Conservation (phyloP, 225 moss, liverwort and hornwort genomes). For the Marchantia polymorpha region DNA sequence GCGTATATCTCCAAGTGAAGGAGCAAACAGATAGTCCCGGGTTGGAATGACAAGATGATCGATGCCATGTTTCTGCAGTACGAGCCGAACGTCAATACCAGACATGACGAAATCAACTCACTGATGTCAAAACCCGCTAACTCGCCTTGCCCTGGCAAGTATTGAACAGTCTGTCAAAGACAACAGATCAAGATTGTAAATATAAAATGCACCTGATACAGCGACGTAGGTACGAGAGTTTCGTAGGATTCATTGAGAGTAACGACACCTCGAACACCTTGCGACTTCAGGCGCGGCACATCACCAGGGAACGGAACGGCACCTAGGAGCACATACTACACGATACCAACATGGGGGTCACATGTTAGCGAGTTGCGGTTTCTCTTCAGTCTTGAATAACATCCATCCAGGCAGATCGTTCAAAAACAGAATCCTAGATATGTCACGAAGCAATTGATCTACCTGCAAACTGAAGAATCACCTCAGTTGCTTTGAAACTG, state of each 20-base stretch:
- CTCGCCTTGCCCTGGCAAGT: background rate
- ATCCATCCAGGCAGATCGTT: no score
- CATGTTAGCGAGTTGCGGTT: background rate
- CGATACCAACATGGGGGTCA: background rate
- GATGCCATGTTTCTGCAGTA: constrained; percentile 72
- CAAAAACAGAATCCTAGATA: no score
- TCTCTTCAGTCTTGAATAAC: no score
- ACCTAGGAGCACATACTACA: constrained; percentile 74
- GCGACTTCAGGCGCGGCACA: constrained; percentile 78
- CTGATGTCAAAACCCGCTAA: background rate
- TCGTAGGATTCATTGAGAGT: constrained; percentile 93
- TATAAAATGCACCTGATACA: constrained; percentile 66
- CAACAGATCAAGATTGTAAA: background rate
- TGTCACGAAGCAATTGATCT: background rate
- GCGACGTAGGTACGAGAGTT: constrained; percentile 77
- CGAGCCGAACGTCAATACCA: background rate
- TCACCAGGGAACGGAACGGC: constrained; percentile 96
- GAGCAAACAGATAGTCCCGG: constrained; percentile 96
- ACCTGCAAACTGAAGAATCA: background rate
- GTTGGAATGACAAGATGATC: constrained; percentile 89
- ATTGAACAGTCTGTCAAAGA: background rate
- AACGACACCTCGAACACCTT: constrained; percentile 83
- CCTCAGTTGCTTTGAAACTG: background rate
- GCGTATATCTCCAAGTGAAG: constrained; percentile 75
- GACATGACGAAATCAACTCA: background rate